Evolutionary conservation across 2,329 filamentous ascomycete genomes (phyloP), one percentile per base, ranked within the genome.

Genomic region (Plectosphaerella cucumerina): DNA sequence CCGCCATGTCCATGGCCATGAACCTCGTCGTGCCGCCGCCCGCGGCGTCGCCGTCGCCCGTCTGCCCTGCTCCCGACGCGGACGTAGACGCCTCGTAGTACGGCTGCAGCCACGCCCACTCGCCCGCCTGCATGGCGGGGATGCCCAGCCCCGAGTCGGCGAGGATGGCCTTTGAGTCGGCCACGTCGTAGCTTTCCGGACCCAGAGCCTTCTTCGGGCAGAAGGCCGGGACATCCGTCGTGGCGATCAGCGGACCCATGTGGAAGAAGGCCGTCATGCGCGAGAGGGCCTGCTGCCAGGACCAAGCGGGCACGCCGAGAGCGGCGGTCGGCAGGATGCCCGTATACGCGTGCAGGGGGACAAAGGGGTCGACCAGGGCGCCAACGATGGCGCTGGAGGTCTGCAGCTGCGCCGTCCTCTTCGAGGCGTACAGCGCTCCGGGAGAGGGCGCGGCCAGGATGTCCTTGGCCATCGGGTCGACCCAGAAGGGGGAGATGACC

Each of bases 241-340:
- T 58, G 6, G 70, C 39, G 0, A 62, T 54, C 23, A 70, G 11
- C 1, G 70, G 72, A 0, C 72, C 72, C 0, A 61, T 48, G 45
- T 68, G 65, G 54, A 72, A 72, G 48, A 74, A 74, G 1, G 70
- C 69, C 0, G 62, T 70, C 62, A 74, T 74, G 6, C 41, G n/a
- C 41, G 31, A 34, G 39, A 43, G 39, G 5, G 70, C 69, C 0
- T 44, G 22, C 50, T 74, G 62, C 63, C 64, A 66, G 0, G 66
- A 70, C 70, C 70, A 74, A 0, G 57, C 11, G 1, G 67, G 68
- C 2, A 74, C 53, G 11, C 42, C 26, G 0, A 72, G 59, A 2
- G 48, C 31, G 3, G 23, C 31, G 1, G 58, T 48, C 0, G 70
- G 71, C 1, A 73, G 57, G 15, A 73, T 58, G 2, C 58, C 56